These are phyloP conservation scores for Hypoxylon sp. DNA, from an alignment of 2,329 filamentous ascomycete genomes.

Conservation along the genomic window DNA sequence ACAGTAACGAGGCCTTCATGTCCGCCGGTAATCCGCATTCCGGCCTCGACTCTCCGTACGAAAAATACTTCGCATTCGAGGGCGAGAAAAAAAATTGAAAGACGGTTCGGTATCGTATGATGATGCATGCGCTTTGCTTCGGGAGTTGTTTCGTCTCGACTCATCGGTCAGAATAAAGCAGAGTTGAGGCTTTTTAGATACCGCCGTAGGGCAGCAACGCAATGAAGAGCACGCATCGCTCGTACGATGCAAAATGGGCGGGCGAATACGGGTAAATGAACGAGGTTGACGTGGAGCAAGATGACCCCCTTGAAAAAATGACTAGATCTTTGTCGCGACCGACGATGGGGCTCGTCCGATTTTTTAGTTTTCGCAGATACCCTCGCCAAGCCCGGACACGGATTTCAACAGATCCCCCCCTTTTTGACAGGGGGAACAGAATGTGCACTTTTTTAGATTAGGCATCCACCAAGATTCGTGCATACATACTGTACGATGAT, in stretches of 20 bases:
- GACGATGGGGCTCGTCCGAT: slow-evolving; percentile 10
- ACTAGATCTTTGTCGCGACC: slow-evolving; percentile 13
- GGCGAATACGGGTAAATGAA: slow-evolving; percentile 2
- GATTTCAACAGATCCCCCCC: no score
- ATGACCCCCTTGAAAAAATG: slow-evolving; percentile 2
- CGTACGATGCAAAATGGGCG: slow-evolving; percentile 1
- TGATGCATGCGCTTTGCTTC: no score
- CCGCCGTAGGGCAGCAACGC: slow-evolving; percentile 1
- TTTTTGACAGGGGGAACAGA: slow-evolving; percentile 5
- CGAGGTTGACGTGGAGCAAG: slow-evolving; percentile 1
- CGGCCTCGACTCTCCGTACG: not conserved
- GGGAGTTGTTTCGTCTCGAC: no score
- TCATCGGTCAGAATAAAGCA: not conserved
- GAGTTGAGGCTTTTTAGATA: not conserved
- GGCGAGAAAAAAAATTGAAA: not conserved
- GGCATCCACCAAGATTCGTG: slow-evolving; percentile 8
- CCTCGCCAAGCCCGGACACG: slow-evolving; percentile 18
- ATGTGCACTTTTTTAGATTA: slow-evolving; percentile 15
- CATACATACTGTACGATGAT: slow-evolving; percentile 11
- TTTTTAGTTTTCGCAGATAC: slow-evolving; percentile 12
- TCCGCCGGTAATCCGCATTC: not conserved
- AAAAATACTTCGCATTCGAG: not conserved
- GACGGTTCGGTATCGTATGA: not conserved
- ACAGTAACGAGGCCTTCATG: not conserved
- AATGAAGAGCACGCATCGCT: not conserved